Evolutionary conservation across 2,329 filamentous ascomycete species (phyloP).

Genomic region (Scedosporium dehoogii): DNA sequence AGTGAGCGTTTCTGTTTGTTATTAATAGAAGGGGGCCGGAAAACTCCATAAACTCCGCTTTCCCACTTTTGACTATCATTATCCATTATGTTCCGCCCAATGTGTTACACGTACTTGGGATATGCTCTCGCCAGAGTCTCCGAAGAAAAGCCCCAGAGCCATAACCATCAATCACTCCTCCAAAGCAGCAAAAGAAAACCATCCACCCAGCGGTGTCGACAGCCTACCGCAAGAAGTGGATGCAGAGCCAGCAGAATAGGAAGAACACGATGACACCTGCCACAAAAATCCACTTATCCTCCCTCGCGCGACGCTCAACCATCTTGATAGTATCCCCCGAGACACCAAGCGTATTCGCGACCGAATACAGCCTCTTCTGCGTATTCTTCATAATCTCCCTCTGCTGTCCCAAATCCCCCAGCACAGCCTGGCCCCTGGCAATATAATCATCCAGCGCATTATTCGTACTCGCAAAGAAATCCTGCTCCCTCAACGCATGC

Average conservation of each 20-base stretch:
- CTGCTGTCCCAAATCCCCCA: constrained; percentile 82
- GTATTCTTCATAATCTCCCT: constrained; percentile 92
- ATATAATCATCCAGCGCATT: constrained; percentile 88
- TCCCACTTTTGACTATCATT: background rate
- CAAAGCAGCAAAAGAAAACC: background rate
- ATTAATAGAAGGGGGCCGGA: background rate
- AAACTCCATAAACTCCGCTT: background rate
- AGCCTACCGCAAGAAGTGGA: constrained; percentile 65
- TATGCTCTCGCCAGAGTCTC: background rate
- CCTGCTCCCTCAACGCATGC: constrained; percentile 81
- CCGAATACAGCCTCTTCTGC: constrained; percentile 80
- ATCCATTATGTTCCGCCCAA: background rate
- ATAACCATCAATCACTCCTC: background rate
- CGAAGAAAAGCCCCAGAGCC: too few relatives aligned
- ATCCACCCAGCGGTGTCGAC: background rate
- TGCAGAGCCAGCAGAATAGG: constrained; percentile 79
- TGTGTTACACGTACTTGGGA: background rate
- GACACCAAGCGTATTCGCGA: constrained; percentile 87
- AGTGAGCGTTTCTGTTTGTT: constrained; percentile 1
- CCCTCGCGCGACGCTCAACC: constrained; percentile 81
- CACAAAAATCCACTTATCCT: constrained; percentile 98
- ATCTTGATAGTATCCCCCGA: constrained; percentile 95
- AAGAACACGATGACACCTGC: constrained; percentile 80
- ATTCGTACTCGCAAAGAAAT: constrained; percentile 75
- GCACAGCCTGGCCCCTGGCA: constrained; percentile 78